Evolutionary conservation across 169 alveolate species (phyloP), one percentile per base, ranked within the genome.

Genomic region (Plasmodium vinckei): DNA sequence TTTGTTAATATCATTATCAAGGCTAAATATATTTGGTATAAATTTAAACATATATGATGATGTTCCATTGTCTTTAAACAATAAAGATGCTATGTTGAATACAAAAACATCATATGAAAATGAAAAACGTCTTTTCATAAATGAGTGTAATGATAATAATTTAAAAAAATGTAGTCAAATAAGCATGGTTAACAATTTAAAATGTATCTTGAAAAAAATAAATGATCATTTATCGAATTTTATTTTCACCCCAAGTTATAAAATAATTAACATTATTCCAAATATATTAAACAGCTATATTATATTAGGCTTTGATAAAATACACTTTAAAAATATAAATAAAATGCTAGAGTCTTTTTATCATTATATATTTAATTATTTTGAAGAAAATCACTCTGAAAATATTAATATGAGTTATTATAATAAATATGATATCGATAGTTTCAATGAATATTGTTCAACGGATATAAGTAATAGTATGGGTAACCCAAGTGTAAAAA

Each of bases 1-100:
- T 77, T n/a, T 77, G 19, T 21, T 77, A 67, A 77, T 77, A 23
- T 77, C 79, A 17, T 54, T 77, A 65, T 77, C 88, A 12, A 77
- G 65, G 69, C 72, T 77, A 49, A 77, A 77, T 57, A 68, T 77
- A 56, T 15, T 64, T 57, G 88, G 60, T 27, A 59, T 65, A 19
- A 27, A 64, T 57, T 57, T 77, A 57, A 17, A 42, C 39, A 53
- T 47, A 21, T 63, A 77, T 42, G 75, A 75, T 39, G n/a, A 39
- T 13, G 21, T 51, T 42, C 63, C 65, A 63, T 47, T n/a, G 2
- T 39, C 53, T 12, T 33, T 33, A 33, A 33, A 33, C 1, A 51
- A 64, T 23, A 69, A 51, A 21, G 23, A 42, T 46, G 10, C 10
- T 47, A 9, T 17, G 56, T 2, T 53, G 42, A 1, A 7, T 17